phyloP scores from a whole-genome alignment of 257 asterid genomes.

The Solanum sitiens region DNA sequence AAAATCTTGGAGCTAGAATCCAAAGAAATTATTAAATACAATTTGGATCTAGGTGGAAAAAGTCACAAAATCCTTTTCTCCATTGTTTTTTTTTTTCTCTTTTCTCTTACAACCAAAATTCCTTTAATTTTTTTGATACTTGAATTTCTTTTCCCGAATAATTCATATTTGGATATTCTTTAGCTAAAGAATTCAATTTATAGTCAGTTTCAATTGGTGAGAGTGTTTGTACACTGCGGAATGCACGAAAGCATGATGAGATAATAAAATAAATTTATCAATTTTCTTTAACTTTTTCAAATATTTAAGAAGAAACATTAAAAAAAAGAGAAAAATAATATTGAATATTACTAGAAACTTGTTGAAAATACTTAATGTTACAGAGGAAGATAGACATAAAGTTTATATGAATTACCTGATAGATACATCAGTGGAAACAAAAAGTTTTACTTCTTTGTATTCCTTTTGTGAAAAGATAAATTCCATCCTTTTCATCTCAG shows the following conservation, averaged over 20 bases:
- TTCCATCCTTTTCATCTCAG: not conserved
- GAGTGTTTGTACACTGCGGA: not conserved
- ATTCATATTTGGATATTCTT: not conserved
- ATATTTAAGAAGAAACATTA: not conserved
- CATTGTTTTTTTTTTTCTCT: not conserved
- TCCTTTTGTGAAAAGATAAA: no score
- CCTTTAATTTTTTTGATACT: not conserved
- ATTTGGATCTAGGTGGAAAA: not conserved
- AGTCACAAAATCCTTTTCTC: not conserved
- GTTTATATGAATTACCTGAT: not conserved
- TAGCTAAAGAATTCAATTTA: no score
- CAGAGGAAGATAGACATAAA: not conserved
- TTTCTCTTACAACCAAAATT: not conserved
- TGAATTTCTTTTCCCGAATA: not conserved
- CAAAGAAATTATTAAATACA: not conserved
- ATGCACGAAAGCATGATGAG: not conserved
- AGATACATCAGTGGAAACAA: no score
- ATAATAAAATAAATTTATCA: not conserved
- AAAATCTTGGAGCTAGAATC: not conserved
- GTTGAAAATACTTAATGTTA: not conserved
- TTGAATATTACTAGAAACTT: not conserved
- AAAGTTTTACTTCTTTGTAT: no score
- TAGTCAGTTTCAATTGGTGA: no score
- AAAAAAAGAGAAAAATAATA: not conserved
- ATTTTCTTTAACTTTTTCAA: not conserved